Base-by-base conservation (phyloP, 345 rosid species). In the Euphorbia lathyris region DNA sequence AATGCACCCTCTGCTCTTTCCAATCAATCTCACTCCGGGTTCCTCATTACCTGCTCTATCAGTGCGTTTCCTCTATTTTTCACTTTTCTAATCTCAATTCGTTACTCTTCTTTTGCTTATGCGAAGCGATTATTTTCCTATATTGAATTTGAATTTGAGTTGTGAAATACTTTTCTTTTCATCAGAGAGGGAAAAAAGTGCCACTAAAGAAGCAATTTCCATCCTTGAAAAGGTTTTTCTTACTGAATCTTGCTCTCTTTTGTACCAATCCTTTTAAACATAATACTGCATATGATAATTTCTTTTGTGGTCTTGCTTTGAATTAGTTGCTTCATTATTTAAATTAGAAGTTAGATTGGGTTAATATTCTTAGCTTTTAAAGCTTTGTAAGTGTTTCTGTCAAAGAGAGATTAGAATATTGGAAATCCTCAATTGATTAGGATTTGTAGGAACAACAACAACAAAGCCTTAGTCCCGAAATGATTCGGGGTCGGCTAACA, bases 151-250 rank as follows among this genome's bases (percentile, higher is more conserved):
- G n/a, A 58, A 13, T 74, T 36, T 14, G 27, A 19, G 50, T 67
- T 38, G 16, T 67, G 22, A 74, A 13, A 10, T n/a, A n/a, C n/a
- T n/a, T n/a, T n/a, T n/a, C n/a, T 16, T 45, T 20, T 29, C 69
- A 63, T 67, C 89, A 93, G 96, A 85, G 86, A 86, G 97, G 84
- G 97, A 89, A 83, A 91, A 93, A 65, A 91, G 96, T 78, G 98
- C 97, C 26, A 93, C 97, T 3, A 88, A 88, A 76, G 98, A 91
- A 78, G 93, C 83, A 58, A 88, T 94, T 68, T 73, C 87, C 65
- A 87, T 91, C 78, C 92, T 94, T 70, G 85, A 85, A 8, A 88
- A 88, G 93, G 98, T 88, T 73, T 66, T 9, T n/a, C 17, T 65
- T 27, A 48, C 52, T 48, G 14, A 3, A 2, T 13, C 11, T 19